Conservation (phyloP, 2,329 filamentous ascomycete genomes). For the Neophaeococcomyces mojaviensis region DNA sequence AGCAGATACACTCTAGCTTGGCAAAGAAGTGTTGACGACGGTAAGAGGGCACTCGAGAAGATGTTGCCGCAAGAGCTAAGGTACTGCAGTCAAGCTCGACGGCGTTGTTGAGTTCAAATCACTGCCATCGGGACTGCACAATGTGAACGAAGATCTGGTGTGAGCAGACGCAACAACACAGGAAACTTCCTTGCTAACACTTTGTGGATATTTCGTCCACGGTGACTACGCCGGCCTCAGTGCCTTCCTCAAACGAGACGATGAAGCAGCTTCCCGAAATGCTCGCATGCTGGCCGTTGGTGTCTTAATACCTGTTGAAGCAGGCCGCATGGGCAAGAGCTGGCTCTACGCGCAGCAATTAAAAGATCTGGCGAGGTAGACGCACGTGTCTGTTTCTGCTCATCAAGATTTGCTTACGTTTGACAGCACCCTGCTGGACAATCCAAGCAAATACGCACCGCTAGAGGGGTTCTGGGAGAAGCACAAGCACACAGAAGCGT, state of each 20-base stretch:
- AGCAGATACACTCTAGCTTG: constrained; percentile 74
- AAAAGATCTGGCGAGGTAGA: constrained; percentile 64
- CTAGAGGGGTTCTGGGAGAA: constrained; percentile 77
- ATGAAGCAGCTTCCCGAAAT: constrained; percentile 71
- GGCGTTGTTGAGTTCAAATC: constrained; percentile 94
- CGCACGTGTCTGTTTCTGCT: neutral
- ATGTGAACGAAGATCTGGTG: constrained; percentile 74
- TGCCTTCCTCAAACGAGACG: constrained; percentile 79
- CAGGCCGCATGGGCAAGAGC: constrained; percentile 74
- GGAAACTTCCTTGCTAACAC: neutral
- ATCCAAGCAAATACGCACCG: constrained; percentile 54
- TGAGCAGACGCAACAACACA: constrained; percentile 24
- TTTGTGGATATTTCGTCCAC: constrained; percentile 81
- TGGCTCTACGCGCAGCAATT: constrained; percentile 80
- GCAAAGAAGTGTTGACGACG: constrained; percentile 64
- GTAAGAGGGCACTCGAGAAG: constrained; percentile 33
- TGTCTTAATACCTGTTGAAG: constrained; percentile 75
- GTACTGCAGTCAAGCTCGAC: constrained; percentile 37
- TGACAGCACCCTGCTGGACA: constrained; percentile 50
- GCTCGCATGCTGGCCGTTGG: constrained; percentile 91
- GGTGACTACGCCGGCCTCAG: constrained; percentile 77
- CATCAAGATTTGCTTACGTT: constrained; percentile 18
- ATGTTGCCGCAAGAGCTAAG: neutral
- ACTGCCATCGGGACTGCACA: constrained; percentile 84
- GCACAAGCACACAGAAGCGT: constrained; percentile 34